Evolutionary conservation across 2,329 filamentous ascomycete genomes (phyloP), one percentile per base, ranked within the genome.

Genomic region (Myriosclerotinia duriaeana): DNA sequence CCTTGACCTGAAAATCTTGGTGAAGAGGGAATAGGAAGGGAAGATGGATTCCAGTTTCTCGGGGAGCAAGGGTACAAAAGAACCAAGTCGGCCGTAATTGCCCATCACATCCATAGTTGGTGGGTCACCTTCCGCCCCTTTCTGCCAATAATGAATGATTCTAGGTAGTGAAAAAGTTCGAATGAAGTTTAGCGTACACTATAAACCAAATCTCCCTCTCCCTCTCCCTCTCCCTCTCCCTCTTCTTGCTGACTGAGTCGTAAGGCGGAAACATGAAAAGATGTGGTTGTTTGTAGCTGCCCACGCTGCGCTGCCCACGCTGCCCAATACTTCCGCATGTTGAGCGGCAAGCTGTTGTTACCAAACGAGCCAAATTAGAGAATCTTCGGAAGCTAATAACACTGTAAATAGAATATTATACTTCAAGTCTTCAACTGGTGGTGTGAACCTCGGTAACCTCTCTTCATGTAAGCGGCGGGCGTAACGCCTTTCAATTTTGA

Each of bases 101-200:
- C 53, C 44, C 36, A 48, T 60, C 17, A 12, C 56, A 38, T 38
- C 44, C 56, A 48, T 38, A 30, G 15, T 52, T 46, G n/a, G 42
- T 15, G 34, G 63, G 63, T 36, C 53, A 34, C 17, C 40, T 58
- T 46, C 53, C 42, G 20, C 53, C 54, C 44, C 36, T 65, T 65
- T 52, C 34, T 15, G 12, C n/a, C 40, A 38, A 5, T 9, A 55
- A 34, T 55, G 53, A n/a, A 44, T 26, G 54, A 53, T 50, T 48
- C n/a, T 36, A 15, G 20, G 20, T n/a, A 20, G 12, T 5, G 30
- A n/a, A 48, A 50, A 22, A 34, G 20, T 48, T 14, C 22, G 30
- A 22, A 38, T 36, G 9, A 22, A 54, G 34, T 9, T 38, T 54
- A 54, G 53, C 34, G 53, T 14, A 54, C 30, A 54, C 17, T n/a